Evolutionary conservation across 208 protist species (phyloP), one percentile per base, ranked within the genome.

Genomic region (Leishmania major): DNA sequence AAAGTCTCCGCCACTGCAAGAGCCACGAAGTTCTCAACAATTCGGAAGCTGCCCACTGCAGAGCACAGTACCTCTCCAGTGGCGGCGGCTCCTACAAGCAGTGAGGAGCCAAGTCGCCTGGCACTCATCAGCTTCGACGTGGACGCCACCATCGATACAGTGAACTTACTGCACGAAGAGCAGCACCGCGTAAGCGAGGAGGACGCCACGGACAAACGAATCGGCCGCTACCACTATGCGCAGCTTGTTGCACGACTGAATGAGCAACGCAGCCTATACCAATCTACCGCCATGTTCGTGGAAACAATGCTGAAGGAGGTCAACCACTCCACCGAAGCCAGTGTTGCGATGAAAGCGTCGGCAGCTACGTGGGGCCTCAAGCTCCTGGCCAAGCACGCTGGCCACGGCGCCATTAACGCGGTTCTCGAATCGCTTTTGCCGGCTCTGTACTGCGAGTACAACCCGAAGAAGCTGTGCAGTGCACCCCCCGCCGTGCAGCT

Each of bases 251-350:
- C 85, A 8, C 84, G 86, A 17, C 81, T 96, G 28, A 85, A 66
- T 35, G 81, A 84, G 28, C 84, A 93, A 35, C 88, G 88, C n/a
- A 69, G 75, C 7, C 75, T 92, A 40, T 95, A 89, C 81, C 86
- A 90, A 75, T 96, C 93, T 22, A 80, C 92, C n/a, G 81, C 87
- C 6, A 77, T 96, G 25, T 97, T 97, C 85, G 91, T 96, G 17
- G 92, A 96, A 81, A 79, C 87, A 28, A 95, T 97, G 90, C 75
- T 97, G 85, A 78, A 81, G 15, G 90, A 94, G 78, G 66, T 96
- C 35, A 73, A 87, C 15, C 72, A 80, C 11, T 75, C 80, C 47
- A 77, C 88, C 25, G 86, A 82, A 22, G 75, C 83, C 51, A 82
- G 84, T 10, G 64, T 79, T 47, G 88, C 90, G 13, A 89, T 82